Base-by-base conservation (phyloP, 2,329 filamentous ascomycete species). In the Didymella keratinophila region DNA sequence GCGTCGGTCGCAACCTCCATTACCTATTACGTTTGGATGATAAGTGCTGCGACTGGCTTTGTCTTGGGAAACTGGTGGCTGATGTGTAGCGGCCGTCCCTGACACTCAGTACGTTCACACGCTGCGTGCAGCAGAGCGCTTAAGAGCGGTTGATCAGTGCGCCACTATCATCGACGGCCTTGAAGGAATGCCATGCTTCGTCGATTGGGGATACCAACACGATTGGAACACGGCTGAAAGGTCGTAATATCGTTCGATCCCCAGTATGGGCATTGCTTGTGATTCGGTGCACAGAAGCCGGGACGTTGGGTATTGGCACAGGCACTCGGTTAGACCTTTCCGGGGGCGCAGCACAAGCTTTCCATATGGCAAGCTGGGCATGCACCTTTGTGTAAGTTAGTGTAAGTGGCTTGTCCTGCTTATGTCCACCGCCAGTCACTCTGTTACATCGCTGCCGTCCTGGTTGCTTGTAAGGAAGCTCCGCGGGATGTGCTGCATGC, bases 271-370 rank as follows among this genome's bases (percentile, higher is more conserved):
- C 20, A 27, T 14, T 21, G 37, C 21, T 3, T 20, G 27, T 50
- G 45, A 51, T 54, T 58, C 39, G 32, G 44, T 23, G 20, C 39
- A 25, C 36, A 39, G 12, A 21, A 41, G 32, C 21, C 39, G 23
- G 32, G 20, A 25, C 32, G 44, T 41, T 50, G 49, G 30, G 10
- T 34, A 46, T 27, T 37, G 25, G 25, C 30, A 39, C 50, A 44
- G 23, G 30, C 39, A 7, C 34, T 54, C 45, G 50, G 50, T 28
- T 53, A 7, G 25, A 27, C 39, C 39, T 34, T 41, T 39, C 50
- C 45, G 56, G 50, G 27, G 56, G 45, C 56, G 56, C 42, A 45
- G 49, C 39, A 50, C 50, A 54, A 58, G 50, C 50, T 53, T 58
- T 46, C 3, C 27, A 25, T 3, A 28, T 25, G 30, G 23, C 41